These are phyloP conservation scores for Zizania latifolia DNA, from an alignment of 176 grass and related monocot genomes.

Conservation along the genomic window DNA sequence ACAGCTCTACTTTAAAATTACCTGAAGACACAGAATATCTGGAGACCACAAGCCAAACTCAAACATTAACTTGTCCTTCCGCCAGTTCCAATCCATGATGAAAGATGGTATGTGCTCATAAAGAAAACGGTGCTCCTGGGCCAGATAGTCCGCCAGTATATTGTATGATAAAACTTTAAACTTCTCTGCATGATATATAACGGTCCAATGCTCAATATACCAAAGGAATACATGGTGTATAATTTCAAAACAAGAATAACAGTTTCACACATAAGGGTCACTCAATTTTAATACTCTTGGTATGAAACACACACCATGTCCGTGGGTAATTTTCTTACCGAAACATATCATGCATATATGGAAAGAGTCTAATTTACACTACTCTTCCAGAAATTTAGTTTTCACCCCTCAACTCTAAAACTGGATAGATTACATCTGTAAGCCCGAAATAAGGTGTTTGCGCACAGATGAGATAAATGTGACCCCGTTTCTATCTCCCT, in stretches of 20 bases:
- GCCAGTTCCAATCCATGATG: conserved; percentile 74
- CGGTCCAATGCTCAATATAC: conserved; percentile 19
- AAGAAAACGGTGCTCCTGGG: conserved; percentile 59
- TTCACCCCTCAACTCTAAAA: not conserved
- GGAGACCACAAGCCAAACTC: conserved; percentile 77
- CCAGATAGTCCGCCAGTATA: conserved; percentile 95
- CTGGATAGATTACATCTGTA: not conserved
- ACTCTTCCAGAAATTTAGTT: not conserved
- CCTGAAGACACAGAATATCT: conserved; percentile 93
- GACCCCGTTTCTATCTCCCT: not conserved
- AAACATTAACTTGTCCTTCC: conserved; percentile 58
- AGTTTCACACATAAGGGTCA: not conserved
- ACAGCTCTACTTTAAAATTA: conserved; percentile 27
- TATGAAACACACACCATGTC: not conserved
- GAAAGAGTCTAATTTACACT: not conserved
- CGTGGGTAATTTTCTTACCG: not conserved
- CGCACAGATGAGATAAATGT: not conserved
- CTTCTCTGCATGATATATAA: conserved; percentile 52
- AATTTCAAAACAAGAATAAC: conserved; percentile 11
- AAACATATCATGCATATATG: conserved; percentile 1
- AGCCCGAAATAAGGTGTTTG: not conserved
- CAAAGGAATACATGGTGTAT: not conserved
- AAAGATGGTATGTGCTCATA: conserved; percentile 47
- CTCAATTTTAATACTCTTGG: conserved; percentile 7
- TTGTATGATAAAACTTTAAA: conserved; percentile 94